Evolutionary conservation across 495 filamentous ascomycete genomes (phyloP), one percentile per base, ranked within the genome.

Genomic region (Talaromyces ruber): DNA sequence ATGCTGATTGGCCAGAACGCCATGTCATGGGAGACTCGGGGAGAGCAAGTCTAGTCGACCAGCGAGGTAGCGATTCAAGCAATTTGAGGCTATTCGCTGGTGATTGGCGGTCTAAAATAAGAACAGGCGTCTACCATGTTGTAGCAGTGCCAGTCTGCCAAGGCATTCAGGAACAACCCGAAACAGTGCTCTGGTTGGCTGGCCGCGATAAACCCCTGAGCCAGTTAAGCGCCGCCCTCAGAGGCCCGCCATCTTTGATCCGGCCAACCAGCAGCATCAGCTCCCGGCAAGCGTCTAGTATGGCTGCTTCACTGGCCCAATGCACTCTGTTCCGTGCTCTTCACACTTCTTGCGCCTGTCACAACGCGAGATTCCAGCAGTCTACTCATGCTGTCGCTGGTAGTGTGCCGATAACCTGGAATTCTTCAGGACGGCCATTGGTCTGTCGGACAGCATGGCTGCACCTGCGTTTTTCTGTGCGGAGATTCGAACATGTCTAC

Each of bases 401-500:
- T 59, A 32, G 24, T 22, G 59, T 60, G 59, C 59, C 59, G 30
- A 30, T 2, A 51, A 24, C 39, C 26, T 60, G 59, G 59, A 60
- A 50, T 60, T 60, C 59, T 60, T 60, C 59, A 60, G 59, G 14
- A 18, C 22, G 12, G 24, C 43, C 12, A 60, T 60, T 60, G 59
- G 59, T 39, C 43, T 32, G 59, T n/a, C 34, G 4, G 32, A 34
- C 26, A 28, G 11, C 24, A 45, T 16, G 58, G 22, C 39, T 47
- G 58, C 34, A 28, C 37, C 26, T 25, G n/a, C 14, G 34, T 30
- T 34, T n/a, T 12, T 32, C 43, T 24, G 6, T 29, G 34, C 25
- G 43, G 39, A 43, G 34, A 8, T 16, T 34, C 14, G 54, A 54
- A 11, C 54, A 25, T 32, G 43, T 60, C 43, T 22, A 18, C 16